Conservation (phyloP, 2,329 filamentous ascomycete species). For the Monilinia polystroma region DNA sequence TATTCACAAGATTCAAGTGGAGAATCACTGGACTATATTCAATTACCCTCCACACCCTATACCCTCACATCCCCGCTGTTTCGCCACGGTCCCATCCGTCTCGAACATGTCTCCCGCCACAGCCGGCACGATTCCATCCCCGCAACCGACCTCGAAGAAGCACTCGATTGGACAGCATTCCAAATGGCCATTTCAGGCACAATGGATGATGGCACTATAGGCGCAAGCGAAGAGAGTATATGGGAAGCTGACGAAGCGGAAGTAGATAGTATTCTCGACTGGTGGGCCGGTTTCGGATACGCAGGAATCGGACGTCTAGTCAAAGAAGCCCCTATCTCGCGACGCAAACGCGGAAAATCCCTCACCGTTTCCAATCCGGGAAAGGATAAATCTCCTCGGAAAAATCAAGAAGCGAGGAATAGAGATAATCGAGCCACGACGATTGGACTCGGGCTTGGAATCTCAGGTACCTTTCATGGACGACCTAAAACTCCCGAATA, state of each 20-base stretch:
- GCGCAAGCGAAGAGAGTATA: slow-evolving; percentile 24
- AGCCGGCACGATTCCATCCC: slow-evolving; percentile 32
- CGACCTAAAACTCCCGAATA: slow-evolving; percentile 2
- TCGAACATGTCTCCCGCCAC: slow-evolving; percentile 48
- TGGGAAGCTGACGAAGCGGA: slow-evolving; percentile 30
- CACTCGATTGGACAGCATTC: slow-evolving; percentile 63
- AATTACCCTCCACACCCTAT: slow-evolving; percentile 45
- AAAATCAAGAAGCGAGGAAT: neutral
- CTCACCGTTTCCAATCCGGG: neutral
- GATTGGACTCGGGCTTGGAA: neutral
- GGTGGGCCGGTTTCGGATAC: slow-evolving; percentile 33
- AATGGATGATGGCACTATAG: slow-evolving; percentile 48
- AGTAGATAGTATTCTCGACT: slow-evolving; percentile 31
- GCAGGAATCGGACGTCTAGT: slow-evolving; percentile 28
- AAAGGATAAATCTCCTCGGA: neutral
- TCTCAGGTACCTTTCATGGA: neutral
- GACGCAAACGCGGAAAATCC: slow-evolving; percentile 15
- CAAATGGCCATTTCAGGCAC: slow-evolving; percentile 63
- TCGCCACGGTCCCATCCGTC: slow-evolving; percentile 55
- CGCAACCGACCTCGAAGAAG: slow-evolving; percentile 45
- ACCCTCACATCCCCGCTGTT: slow-evolving; percentile 51
- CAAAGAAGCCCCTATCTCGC: slow-evolving; percentile 14
- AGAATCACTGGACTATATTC: slow-evolving; percentile 40
- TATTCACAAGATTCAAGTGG: slow-evolving; percentile 14
- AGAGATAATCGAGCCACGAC: neutral